A percentile compares a stretch with the other conserved stretches of the same genome.
Conservation (phyloP, 2,329 filamentous ascomycete genomes). For the Ceratocystis cubensis region DNA sequence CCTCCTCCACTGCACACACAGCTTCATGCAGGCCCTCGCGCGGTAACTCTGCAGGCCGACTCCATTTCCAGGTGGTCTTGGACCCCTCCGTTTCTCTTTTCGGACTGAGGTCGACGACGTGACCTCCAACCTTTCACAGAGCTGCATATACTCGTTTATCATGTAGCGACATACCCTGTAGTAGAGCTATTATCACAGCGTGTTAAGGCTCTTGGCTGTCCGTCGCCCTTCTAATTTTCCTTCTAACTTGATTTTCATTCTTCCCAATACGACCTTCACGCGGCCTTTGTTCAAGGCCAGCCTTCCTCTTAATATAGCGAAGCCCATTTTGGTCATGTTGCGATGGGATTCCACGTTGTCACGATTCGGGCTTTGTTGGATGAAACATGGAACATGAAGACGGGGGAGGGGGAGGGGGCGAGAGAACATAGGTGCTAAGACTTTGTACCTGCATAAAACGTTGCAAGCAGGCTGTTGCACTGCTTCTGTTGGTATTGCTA, state of each 20-base stretch:
- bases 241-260: background rate
- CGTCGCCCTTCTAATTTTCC: background rate
- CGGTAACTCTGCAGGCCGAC: background rate
- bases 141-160: background rate
- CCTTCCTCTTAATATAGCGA: background rate
- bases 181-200: background rate
- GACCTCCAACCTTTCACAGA: background rate
- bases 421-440: background rate
- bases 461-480: background rate
- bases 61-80: background rate
- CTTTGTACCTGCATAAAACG: slow-evolving; percentile 3
- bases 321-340: background rate
- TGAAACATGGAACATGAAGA: background rate
- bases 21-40: background rate
- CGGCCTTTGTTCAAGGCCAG: background rate
- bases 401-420: too few relatives aligned
- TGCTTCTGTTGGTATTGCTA: background rate
- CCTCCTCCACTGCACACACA: background rate
- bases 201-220: background rate
- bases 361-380: background rate
- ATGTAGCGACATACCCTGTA: background rate
- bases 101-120: background rate
- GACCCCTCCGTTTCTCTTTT: background rate
- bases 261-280: background rate
- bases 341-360: background rate